These are phyloP conservation scores for Bipolaris zeicola DNA, from an alignment of 2,329 filamentous ascomycete genomes.

Conservation along the genomic window DNA sequence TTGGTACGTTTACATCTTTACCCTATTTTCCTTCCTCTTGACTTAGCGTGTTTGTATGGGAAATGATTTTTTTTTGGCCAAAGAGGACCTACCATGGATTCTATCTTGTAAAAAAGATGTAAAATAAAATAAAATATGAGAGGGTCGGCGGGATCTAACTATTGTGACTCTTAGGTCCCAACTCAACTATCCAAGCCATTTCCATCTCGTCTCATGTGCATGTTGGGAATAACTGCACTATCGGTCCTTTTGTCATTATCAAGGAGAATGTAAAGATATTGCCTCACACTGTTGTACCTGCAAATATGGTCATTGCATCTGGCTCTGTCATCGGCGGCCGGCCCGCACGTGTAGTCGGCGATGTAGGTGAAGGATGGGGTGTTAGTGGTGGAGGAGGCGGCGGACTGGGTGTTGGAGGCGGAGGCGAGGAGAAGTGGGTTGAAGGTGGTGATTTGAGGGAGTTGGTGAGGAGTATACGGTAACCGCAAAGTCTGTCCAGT, in stretches of 20 bases:
- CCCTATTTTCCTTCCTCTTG: not conserved
- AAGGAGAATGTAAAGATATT: constrained; percentile 92
- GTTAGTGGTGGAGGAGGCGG: constrained; percentile 46
- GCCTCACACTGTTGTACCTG: constrained; percentile 80
- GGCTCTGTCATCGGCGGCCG: constrained; percentile 80
- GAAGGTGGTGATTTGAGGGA: constrained; percentile 58
- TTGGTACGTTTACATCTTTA: constrained; percentile 63
- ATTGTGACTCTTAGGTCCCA: constrained; percentile 40
- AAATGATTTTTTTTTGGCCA: no score
- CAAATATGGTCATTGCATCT: constrained; percentile 89
- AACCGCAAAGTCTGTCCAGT: not conserved
- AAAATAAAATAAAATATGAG: no score
- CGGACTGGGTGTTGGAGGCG: constrained; percentile 45
- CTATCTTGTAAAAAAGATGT: no score
- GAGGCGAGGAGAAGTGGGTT: constrained; percentile 54
- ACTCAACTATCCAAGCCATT: constrained; percentile 79
- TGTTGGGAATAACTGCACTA: constrained; percentile 75
- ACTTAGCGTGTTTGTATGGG: no score
- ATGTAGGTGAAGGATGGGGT: constrained; percentile 60
- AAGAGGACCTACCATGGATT: no score
- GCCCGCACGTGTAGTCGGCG: constrained; percentile 55
- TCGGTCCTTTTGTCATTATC: constrained; percentile 87
- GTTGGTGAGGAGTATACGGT: constrained; percentile 54
- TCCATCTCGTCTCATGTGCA: constrained; percentile 84
- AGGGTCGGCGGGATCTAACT: no score